Evolutionary conservation across 1,284 basidiomycete species (phyloP).

Genomic region (Pseudozyma pruni): DNA sequence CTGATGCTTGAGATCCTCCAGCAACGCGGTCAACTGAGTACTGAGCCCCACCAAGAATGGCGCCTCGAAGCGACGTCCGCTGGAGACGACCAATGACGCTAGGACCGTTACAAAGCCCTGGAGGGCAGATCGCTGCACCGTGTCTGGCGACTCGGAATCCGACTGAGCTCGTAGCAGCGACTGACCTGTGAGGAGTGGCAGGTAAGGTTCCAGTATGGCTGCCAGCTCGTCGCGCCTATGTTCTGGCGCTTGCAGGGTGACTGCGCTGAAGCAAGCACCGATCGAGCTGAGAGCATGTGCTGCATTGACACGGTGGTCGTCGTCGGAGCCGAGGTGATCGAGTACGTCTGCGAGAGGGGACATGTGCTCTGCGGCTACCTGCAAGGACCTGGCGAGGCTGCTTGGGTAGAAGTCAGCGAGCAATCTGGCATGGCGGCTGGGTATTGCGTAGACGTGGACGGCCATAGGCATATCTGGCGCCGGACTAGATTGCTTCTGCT

Average conservation of each 20-base stretch:
- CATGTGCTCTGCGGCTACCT: slow-evolving; percentile 29
- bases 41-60: slow-evolving; percentile 10
- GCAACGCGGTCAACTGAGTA: slow-evolving; percentile 4
- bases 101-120: slow-evolving; percentile 14
- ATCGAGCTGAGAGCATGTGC: slow-evolving; percentile 2
- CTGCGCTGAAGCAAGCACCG: slow-evolving; percentile 14
- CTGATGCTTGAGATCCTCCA: not conserved
- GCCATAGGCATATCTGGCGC: slow-evolving; percentile 16
- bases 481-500: slow-evolving; percentile 13
- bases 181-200: slow-evolving; percentile 20
- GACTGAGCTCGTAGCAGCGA: not conserved
- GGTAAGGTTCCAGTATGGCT: slow-evolving; percentile 18
- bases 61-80: slow-evolving; percentile 9
- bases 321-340: slow-evolving; percentile 7
- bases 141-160: not conserved
- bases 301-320: not conserved
- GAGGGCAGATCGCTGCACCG: not conserved
- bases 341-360: slow-evolving; percentile 18
- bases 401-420: slow-evolving; percentile 11
- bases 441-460: slow-evolving; percentile 10
- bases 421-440: slow-evolving; percentile 15
- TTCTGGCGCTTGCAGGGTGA: not conserved
- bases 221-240: slow-evolving; percentile 7
- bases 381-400: slow-evolving; percentile 11
- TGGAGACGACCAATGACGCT: slow-evolving; percentile 3